A percentile compares a stretch with the other conserved stretches of the same genome.
phyloP scores from a whole-genome alignment of 2,329 filamentous ascomycete genomes.

The Polytolypa hystricis region DNA sequence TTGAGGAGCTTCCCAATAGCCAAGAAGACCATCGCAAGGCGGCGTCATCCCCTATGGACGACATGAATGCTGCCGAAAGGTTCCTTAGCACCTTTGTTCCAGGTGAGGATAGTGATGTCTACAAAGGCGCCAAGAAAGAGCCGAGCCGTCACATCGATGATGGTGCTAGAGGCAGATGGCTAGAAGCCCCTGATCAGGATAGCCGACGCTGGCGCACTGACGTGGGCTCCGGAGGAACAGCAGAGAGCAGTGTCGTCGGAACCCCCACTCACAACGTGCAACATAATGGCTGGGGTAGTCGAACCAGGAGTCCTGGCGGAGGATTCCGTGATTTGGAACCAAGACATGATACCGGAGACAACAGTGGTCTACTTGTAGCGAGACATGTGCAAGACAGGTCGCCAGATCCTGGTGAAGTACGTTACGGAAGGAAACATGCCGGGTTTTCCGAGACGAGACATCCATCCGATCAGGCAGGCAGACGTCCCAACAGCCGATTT shows the following conservation, averaged over 20 bases:
- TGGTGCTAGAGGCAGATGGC: conserved; percentile 6
- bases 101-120: conserved; percentile 11
- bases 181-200: conserved; percentile 9
- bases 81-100: conserved; percentile 28
- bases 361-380: conserved; percentile 5
- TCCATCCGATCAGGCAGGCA: conserved; percentile 8
- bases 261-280: conserved; percentile 7
- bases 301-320: conserved; percentile 10
- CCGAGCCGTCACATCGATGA: conserved; percentile 7
- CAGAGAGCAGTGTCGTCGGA: conserved; percentile 9
- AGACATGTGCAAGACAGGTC: conserved; percentile 9
- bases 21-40: conserved; percentile 5
- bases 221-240: conserved; percentile 5
- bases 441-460: conserved; percentile 12
- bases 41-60: conserved; percentile 14
- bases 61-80: conserved; percentile 25
- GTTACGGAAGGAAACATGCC: conserved; percentile 11
- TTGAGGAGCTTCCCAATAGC: conserved; percentile 14
- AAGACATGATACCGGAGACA: conserved; percentile 9
- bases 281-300: conserved; percentile 9
- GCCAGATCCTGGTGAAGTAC: conserved; percentile 13
- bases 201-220: conserved; percentile 12
- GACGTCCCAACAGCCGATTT: conserved; percentile 18
- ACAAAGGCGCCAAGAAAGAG: conserved; percentile 5
- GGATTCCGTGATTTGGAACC: conserved; percentile 12